Base-by-base conservation (phyloP, 2,329 filamentous ascomycete species). In the Cladophialophora exuberans region DNA sequence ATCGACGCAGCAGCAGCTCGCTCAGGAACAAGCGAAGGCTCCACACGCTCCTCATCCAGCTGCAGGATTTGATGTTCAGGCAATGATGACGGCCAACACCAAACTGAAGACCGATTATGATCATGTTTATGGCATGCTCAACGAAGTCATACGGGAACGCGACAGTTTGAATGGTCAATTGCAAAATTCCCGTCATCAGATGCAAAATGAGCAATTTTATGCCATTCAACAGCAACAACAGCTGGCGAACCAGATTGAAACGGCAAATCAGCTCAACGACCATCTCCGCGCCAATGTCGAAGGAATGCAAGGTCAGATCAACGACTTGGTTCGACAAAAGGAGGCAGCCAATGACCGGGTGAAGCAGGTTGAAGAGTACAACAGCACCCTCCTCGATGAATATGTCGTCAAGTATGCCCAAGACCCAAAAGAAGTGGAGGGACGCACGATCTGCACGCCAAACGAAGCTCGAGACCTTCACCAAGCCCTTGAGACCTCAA, bases 401-500 rank as follows among this genome's bases (percentile, higher is more conserved):
- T 45, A 46, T 17, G 23, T 25, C 11, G 25, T 28, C 23, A 47
- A 52, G 41, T 41, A 45, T 18, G n/a, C 43, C 6, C 26, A 42
- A n/a, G 41, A 52, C 25, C 54, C 53, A 23, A 22, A 28, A n/a
- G 39, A 50, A 2, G n/a, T 42, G 25, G n/a, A 22, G 18, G 18
- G 49, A 13, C 35, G 35, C 9, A 18, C 6, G 7, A 56, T 41
- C 7, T 25, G 35, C 43, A 52, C 51, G 43, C 43, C 48, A 15
- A 44, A 57, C 38, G 54, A 57, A n/a, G 3, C 41, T 18, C 35
- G 43, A 28, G 43, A 53, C 33, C 38, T 52, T 13, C 17, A 17
- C 15, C 52, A 54, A 25, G 44, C 52, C 20, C 36, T 54, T 22
- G 35, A 54, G 36, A 42, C 49, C 18, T 48, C 52, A 17, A 43